Evolutionary conservation across 306 rosid species (phyloP).

Genomic region (Spatholobus suberectus): DNA sequence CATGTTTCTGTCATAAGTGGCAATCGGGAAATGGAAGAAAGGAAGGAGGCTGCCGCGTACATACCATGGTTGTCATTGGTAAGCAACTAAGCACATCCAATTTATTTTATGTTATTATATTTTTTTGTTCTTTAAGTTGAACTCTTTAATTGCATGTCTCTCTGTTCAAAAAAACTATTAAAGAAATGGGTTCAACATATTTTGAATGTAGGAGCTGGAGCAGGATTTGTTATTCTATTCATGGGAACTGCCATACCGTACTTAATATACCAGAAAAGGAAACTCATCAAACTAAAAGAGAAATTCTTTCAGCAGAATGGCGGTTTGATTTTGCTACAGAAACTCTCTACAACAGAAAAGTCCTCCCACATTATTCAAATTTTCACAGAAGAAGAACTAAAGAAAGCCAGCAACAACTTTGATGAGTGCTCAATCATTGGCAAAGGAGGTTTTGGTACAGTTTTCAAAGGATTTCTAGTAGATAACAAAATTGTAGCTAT

Average conservation of each 20-base stretch:
- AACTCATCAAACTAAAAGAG: conserved; percentile 32
- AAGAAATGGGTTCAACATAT: background rate
- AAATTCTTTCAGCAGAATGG: conserved; percentile 50
- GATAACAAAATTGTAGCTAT: conserved; percentile 39
- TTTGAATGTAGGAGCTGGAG: conserved; percentile 24
- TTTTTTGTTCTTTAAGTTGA: background rate
- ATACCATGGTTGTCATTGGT: background rate
- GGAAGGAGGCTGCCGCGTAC: background rate
- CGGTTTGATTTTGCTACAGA: conserved; percentile 36
- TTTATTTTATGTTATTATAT: background rate
- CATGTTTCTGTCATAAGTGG: conserved; percentile 15
- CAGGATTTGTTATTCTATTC: background rate
- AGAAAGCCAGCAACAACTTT: conserved; percentile 52
- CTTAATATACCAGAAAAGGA: conserved; percentile 39
- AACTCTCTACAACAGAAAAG: conserved; percentile 14
- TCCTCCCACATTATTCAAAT: conserved; percentile 1
- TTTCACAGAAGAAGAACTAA: conserved; percentile 33
- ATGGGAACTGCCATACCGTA: background rate
- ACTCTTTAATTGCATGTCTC: background rate
- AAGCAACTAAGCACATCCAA: background rate
- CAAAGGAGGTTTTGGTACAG: conserved; percentile 50
- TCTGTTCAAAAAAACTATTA: background rate
- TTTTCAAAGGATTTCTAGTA: conserved; percentile 41
- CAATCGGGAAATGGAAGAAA: conserved; percentile 21
- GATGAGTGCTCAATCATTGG: conserved; percentile 44